A percentile compares a stretch with the other conserved stretches of the same genome.
phyloP scores from a whole-genome alignment of 2,329 filamentous ascomycete genomes.

The Ophiostoma montium region DNA sequence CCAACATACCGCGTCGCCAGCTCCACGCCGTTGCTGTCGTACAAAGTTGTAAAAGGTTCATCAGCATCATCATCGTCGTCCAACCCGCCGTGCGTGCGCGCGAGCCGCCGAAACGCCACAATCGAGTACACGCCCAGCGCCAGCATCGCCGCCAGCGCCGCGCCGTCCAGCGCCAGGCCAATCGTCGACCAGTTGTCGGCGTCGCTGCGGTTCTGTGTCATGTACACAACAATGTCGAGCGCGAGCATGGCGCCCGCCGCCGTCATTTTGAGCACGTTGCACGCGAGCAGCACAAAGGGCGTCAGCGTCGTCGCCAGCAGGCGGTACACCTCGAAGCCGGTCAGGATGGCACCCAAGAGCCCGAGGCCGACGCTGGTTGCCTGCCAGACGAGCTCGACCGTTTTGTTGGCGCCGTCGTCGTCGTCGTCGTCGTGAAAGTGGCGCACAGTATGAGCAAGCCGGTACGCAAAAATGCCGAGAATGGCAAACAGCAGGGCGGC shows the following conservation, averaged over 20 bases:
- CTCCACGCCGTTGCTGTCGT: conserved; percentile 17
- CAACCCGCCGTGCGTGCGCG: conserved; percentile 19
- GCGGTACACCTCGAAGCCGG: conserved; percentile 28
- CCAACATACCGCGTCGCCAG: not conserved
- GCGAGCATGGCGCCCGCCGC: conserved; percentile 32
- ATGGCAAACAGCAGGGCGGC: conserved; percentile 29
- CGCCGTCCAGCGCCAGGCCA: conserved; percentile 33
- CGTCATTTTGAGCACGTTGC: conserved; percentile 34
- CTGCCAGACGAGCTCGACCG: conserved; percentile 40
- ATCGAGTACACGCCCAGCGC: conserved; percentile 32
- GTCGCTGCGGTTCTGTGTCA: no score
- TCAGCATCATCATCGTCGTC: conserved; percentile 33
- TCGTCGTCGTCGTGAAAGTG: conserved; percentile 30
- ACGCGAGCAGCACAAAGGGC: conserved; percentile 38
- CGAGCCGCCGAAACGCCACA: conserved; percentile 31
- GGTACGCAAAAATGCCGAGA: conserved; percentile 38
- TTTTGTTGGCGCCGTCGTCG: conserved; percentile 23
- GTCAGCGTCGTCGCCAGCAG: conserved; percentile 34
- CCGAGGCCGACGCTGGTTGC: conserved; percentile 36
- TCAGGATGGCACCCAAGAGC: conserved; percentile 30
- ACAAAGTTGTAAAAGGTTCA: conserved; percentile 13
- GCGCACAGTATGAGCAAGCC: conserved; percentile 32
- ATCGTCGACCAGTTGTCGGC: conserved; percentile 34
- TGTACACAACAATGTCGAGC: conserved; percentile 38
- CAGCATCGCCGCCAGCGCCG: conserved; percentile 32